Conservation (phyloP, 768 basidiomycete species). For the Clavaria fumosa region DNA sequence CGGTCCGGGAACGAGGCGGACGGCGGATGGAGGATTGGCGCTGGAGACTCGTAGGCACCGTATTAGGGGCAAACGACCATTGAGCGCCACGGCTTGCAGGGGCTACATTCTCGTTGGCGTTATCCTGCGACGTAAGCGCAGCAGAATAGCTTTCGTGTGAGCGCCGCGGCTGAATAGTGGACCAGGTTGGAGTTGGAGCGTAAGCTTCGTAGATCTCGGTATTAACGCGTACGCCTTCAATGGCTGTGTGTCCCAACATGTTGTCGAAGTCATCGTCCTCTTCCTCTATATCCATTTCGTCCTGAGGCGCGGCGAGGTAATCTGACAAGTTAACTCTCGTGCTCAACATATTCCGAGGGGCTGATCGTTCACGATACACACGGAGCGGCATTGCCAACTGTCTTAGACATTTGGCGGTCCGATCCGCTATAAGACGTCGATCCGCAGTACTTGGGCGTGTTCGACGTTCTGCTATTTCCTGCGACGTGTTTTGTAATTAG, state of each 20-base stretch:
- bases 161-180: conserved; percentile 2
- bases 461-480: conserved; percentile 70
- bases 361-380: conserved; percentile 31
- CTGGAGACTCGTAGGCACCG: conserved; percentile 21
- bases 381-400: conserved; percentile 37
- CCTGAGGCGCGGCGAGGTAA: conserved; percentile 35
- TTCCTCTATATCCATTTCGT: conserved; percentile 45
- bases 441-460: conserved; percentile 37
- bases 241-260: conserved; percentile 23
- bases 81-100: conserved; percentile 17
- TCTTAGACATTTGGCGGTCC: conserved; percentile 48
- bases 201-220: conserved; percentile 55
- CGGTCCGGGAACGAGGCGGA: conserved; percentile 33
- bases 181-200: conserved; percentile 11
- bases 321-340: conserved; percentile 33
- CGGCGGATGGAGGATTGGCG: conserved; percentile 53
- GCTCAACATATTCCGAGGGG: conserved; percentile 20
- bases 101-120: conserved; percentile 14
- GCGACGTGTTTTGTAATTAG: too few relatives aligned
- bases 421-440: conserved; percentile 47
- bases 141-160: conserved; percentile 16
- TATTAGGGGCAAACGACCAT: conserved; percentile 18
- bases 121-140: conserved; percentile 6
- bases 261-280: conserved; percentile 50
- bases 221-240: conserved; percentile 44